A percentile compares a stretch with the other conserved stretches of the same genome.
These are phyloP conservation scores for slime mould (Dictyostelium discoideum) DNA, from an alignment of 78 protist genomes.

Conservation along the genomic window DNA sequence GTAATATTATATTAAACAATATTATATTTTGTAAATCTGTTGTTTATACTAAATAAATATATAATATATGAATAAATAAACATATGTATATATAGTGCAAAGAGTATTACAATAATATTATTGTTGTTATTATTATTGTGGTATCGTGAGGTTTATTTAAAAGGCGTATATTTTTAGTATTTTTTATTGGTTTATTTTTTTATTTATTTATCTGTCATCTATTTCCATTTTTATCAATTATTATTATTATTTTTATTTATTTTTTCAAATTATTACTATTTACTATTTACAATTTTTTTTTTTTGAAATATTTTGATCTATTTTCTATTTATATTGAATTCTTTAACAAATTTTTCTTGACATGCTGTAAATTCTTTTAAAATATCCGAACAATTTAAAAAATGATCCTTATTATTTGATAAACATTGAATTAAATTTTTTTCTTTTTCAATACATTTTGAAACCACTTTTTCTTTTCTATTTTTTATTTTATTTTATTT, in stretches of 20 bases:
- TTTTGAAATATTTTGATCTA: background rate
- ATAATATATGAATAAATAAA: too few relatives aligned
- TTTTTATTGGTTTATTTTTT: too few relatives aligned
- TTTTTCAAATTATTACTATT: background rate
- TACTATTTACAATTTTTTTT: background rate
- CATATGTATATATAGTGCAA: background rate
- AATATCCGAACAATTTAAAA: background rate
- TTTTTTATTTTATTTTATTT: too few relatives aligned
- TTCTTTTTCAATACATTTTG: background rate
- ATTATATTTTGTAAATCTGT: background rate
- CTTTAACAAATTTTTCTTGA: background rate
- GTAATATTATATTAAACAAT: background rate
- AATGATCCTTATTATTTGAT: background rate
- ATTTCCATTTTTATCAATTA: background rate
- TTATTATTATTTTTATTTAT: background rate
- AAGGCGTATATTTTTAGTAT: too few relatives aligned
- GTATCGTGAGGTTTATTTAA: background rate
- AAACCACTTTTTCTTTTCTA: background rate
- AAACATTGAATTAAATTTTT: constrained; percentile 1
- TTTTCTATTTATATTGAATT: background rate
- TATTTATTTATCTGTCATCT: background rate
- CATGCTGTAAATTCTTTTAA: background rate
- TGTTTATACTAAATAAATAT: background rate
- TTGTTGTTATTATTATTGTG: background rate
- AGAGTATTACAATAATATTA: background rate